Conservation (phyloP, 495 filamentous ascomycete species). For the Massariosphaeria phaeospora region DNA sequence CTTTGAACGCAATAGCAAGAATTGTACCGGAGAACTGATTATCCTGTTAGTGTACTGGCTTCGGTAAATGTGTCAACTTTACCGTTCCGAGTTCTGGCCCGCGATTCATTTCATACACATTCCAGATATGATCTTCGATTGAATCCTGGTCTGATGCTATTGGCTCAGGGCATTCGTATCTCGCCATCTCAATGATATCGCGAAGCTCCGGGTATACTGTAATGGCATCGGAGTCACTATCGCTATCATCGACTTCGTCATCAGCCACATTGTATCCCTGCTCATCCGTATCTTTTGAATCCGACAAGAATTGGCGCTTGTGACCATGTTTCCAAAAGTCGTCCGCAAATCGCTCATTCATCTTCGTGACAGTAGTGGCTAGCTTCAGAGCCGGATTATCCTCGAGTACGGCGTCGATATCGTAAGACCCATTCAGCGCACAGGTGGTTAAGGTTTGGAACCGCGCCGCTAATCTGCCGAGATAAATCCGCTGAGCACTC, state of each 20-base stretch:
- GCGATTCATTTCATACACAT: conserved; percentile 5
- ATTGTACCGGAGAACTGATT: conserved; percentile 7
- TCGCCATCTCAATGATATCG: conserved; percentile 3
- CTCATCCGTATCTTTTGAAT: conserved; percentile 2
- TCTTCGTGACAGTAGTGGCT: conserved; percentile 1
- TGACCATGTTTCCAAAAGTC: conserved; percentile 6
- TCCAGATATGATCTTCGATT: conserved; percentile 6
- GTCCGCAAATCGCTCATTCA: conserved; percentile 8
- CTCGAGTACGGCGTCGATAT: conserved; percentile 1
- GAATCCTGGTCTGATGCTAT: background rate
- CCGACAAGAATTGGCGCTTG: background rate
- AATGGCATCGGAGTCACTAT: background rate
- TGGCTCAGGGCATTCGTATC: conserved; percentile 6
- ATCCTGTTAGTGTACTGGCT: background rate
- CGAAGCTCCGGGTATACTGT: background rate
- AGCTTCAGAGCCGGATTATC: conserved; percentile 1
- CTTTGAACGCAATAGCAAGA: conserved; percentile 7
- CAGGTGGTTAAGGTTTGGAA: conserved; percentile 4
- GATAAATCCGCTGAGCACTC: conserved; percentile 8
- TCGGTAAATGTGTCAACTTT: background rate
- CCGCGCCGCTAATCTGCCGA: background rate
- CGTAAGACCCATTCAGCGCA: conserved; percentile 3
- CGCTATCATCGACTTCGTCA: background rate
- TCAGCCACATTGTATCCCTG: background rate
- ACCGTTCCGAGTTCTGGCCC: conserved; percentile 11